Conservation (phyloP, 1,284 basidiomycete genomes). For the Peniophora sp. region DNA sequence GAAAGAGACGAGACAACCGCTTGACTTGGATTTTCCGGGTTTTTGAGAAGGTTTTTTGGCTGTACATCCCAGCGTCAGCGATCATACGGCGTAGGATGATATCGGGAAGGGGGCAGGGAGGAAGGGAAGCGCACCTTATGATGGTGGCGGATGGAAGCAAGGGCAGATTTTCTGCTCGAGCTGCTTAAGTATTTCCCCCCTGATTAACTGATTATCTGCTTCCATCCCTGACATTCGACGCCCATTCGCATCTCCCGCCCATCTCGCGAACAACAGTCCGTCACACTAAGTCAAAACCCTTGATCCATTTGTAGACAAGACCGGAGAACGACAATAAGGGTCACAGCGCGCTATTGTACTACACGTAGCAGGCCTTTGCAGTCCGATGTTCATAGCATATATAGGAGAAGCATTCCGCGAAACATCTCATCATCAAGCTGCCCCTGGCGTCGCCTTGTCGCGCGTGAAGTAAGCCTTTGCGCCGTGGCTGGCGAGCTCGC, state of each 20-base stretch:
- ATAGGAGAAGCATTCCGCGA: conserved; percentile 7
- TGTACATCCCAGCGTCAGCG: conserved; percentile 11
- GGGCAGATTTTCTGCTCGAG: too few species aligned
- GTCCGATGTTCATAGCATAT: too few species aligned
- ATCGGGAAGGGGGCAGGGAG: conserved; percentile 27
- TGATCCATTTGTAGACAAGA: too few species aligned
- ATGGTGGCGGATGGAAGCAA: conserved; percentile 31
- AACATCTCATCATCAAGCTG: conserved; percentile 4
- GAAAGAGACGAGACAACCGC: conserved; percentile 67
- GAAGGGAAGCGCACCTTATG: conserved; percentile 26
- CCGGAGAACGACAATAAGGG: too few species aligned
- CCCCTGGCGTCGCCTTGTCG: conserved; percentile 33
- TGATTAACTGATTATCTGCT: not conserved
- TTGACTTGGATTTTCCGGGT: conserved; percentile 38
- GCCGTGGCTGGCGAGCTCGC: conserved; percentile 79
- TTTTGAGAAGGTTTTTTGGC: conserved; percentile 30
- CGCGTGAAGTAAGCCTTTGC: conserved; percentile 84
- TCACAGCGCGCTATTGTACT: too few species aligned
- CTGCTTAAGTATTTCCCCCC: too few species aligned
- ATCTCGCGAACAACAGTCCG: too few species aligned
- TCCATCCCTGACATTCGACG: not conserved
- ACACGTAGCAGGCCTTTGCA: too few species aligned
- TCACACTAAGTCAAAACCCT: too few species aligned
- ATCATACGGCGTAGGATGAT: conserved; percentile 10
- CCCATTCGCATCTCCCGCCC: not conserved